Conservation (phyloP, 2,329 filamentous ascomycete species). For the Knufia fluminis region DNA sequence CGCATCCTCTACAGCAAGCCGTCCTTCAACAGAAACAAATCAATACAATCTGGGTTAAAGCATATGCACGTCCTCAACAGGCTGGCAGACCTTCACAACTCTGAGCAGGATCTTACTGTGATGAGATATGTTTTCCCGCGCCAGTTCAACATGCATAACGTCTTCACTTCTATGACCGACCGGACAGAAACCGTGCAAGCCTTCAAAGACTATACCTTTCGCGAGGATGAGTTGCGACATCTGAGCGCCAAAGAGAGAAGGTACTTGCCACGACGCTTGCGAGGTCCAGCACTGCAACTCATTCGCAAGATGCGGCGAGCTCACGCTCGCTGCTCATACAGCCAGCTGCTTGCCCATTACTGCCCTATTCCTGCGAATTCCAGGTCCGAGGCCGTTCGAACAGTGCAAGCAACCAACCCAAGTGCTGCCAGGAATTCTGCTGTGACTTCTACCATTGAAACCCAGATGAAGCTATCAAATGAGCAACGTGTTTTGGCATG, state of each 20-base stretch:
- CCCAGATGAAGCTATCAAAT: background rate
- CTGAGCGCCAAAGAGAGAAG: slow-evolving; percentile 17
- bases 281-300: slow-evolving; percentile 51
- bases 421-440: background rate
- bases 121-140: slow-evolving; percentile 91
- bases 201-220: slow-evolving; percentile 74
- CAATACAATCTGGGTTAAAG: slow-evolving; percentile 63
- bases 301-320: slow-evolving; percentile 59
- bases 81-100: slow-evolving; percentile 41
- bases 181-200: slow-evolving; percentile 55
- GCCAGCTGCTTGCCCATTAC: slow-evolving; percentile 68
- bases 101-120: slow-evolving; percentile 55
- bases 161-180: slow-evolving; percentile 67
- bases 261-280: slow-evolving; percentile 43
- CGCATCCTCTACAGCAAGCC: slow-evolving; percentile 80
- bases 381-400: background rate
- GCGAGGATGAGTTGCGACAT: slow-evolving; percentile 62
- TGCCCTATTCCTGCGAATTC: slow-evolving; percentile 50
- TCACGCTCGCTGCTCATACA: slow-evolving; percentile 69
- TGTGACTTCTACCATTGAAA: background rate
- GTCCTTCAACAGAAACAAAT: slow-evolving; percentile 57
- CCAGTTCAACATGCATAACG: slow-evolving; percentile 85
- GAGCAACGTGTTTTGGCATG: background rate
- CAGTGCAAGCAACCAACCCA: background rate
- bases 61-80: slow-evolving; percentile 80